Evolutionary conservation across 2,329 filamentous ascomycete genomes (phyloP).

Genomic region (Aaosphaeria pasadenensis): DNA sequence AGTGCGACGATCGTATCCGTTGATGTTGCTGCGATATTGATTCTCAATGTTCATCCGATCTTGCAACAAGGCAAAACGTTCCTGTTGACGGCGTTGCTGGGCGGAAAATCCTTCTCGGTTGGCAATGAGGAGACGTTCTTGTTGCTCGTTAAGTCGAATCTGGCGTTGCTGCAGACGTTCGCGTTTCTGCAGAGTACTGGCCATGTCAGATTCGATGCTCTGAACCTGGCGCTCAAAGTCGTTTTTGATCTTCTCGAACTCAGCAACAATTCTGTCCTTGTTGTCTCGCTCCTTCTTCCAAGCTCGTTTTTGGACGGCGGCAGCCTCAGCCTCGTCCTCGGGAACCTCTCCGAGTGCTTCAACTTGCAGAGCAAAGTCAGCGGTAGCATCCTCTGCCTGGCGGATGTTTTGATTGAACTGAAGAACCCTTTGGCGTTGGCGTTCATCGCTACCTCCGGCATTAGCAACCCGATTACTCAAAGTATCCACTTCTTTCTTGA

Average conservation of each 20-base stretch:
- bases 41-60: slow-evolving; percentile 34
- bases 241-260: slow-evolving; percentile 62
- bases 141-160: slow-evolving; percentile 69
- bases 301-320: slow-evolving; percentile 56
- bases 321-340: slow-evolving; percentile 57
- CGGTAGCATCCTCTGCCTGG: slow-evolving; percentile 63
- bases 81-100: slow-evolving; percentile 48
- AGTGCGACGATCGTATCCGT: slow-evolving; percentile 36
- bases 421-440: slow-evolving; percentile 69
- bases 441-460: slow-evolving; percentile 71
- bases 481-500: slow-evolving; percentile 72
- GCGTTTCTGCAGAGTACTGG: slow-evolving; percentile 62
- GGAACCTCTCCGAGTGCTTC: slow-evolving; percentile 64
- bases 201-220: slow-evolving; percentile 62
- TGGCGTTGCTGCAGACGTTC: slow-evolving; percentile 72
- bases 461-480: slow-evolving; percentile 63
- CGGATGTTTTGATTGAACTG: slow-evolving; percentile 74
- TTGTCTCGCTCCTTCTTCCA: slow-evolving; percentile 55
- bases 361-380: slow-evolving; percentile 57
- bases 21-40: slow-evolving; percentile 38
- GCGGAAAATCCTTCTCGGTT: slow-evolving; percentile 64
- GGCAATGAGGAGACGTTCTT: slow-evolving; percentile 67
- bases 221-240: slow-evolving; percentile 62
- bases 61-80: slow-evolving; percentile 35
- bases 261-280: slow-evolving; percentile 49